Evolutionary conservation across 257 asterid species (phyloP).

Genomic region (Catharanthus roseus): DNA sequence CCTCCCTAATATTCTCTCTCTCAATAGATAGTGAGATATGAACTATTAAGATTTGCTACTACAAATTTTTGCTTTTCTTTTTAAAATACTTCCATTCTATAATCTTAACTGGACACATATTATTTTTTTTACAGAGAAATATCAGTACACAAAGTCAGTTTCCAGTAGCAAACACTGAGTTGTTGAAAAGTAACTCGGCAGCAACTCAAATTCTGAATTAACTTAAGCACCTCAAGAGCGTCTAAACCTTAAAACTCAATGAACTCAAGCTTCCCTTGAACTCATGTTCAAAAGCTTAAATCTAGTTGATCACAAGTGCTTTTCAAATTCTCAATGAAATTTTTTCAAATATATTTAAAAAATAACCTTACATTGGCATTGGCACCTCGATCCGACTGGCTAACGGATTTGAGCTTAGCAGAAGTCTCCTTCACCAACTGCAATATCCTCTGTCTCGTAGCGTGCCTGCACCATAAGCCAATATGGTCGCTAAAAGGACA

Average conservation of each 20-base stretch:
- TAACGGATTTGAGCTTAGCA: slow-evolving; percentile 20
- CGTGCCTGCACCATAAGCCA: slow-evolving; percentile 13
- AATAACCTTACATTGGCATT: slow-evolving; percentile 8
- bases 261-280: neutral
- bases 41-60: neutral
- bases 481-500: neutral
- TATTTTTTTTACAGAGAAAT: neutral
- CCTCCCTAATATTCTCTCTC: neutral
- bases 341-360: neutral
- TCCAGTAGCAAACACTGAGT: neutral
- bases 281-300: neutral
- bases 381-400: slow-evolving; percentile 12
- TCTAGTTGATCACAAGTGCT: neutral
- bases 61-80: neutral
- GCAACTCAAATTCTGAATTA: no score
- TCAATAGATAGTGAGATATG: neutral
- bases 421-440: slow-evolving; percentile 25
- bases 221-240: neutral
- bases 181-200: neutral
- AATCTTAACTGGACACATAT: neutral
- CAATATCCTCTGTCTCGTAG: slow-evolving; percentile 17
- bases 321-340: neutral
- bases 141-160: neutral
- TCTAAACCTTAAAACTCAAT: neutral
- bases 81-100: neutral